These are phyloP conservation scores for Lecanosticta acicola DNA, from an alignment of 2,329 filamentous ascomycete genomes.

Conservation along the genomic window DNA sequence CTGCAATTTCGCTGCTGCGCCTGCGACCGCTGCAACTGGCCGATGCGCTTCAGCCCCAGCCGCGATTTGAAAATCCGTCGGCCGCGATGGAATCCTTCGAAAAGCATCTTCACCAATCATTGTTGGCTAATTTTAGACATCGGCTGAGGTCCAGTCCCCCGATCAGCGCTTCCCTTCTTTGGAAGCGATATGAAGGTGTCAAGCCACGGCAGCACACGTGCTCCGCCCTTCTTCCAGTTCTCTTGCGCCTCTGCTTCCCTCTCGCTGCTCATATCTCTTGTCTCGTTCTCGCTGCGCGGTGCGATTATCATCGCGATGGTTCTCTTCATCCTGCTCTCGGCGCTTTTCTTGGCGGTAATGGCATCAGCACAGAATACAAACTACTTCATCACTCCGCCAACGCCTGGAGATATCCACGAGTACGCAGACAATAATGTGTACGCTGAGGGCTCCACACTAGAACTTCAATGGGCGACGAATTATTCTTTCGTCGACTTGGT, in stretches of 20 bases:
- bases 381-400: conserved; percentile 2
- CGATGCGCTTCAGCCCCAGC: no score
- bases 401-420: background rate
- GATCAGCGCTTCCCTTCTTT: background rate
- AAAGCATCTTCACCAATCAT: background rate
- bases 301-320: background rate
- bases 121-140: background rate
- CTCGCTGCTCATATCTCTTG: no score
- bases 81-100: background rate
- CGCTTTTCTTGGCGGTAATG: background rate
- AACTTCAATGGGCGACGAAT: conserved; percentile 4
- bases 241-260: no score
- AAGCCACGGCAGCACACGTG: no score
- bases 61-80: no score
- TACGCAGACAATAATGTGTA: conserved; percentile 2
- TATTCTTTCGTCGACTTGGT: background rate
- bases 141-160: background rate
- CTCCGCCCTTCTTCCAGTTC: no score
- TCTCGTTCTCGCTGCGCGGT: no score
- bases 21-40: no score
- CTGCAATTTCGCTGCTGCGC: no score
- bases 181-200: background rate
- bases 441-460: background rate
- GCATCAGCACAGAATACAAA: background rate
- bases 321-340: no score